Conservation (phyloP, 2,329 filamentous ascomycete species). For the Geosmithia morbida region DNA sequence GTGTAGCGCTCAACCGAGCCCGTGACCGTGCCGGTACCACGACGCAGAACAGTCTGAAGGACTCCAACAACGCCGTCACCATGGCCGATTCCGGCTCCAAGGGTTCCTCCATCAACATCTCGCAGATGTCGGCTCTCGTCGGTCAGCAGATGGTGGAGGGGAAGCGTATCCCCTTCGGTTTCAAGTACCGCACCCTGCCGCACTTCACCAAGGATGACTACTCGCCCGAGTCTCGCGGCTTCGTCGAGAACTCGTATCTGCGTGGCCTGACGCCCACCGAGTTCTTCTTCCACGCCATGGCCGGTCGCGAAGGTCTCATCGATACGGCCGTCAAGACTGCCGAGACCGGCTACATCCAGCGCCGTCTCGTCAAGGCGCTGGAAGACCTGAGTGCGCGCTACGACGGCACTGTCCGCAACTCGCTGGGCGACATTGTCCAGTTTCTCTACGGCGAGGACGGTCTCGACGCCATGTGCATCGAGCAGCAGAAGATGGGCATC, state of each 20-base stretch:
- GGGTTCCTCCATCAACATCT: slow-evolving; percentile 98
- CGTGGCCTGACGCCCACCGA: slow-evolving; percentile 89
- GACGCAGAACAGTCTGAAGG: slow-evolving; percentile 84
- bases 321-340: slow-evolving; percentile 99
- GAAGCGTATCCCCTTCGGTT: slow-evolving; percentile 96
- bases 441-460: slow-evolving; percentile 98
- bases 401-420: slow-evolving; percentile 94
- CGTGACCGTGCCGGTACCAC: slow-evolving; percentile 93
- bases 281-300: slow-evolving; percentile 99
- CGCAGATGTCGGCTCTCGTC: slow-evolving; percentile 96
- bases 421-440: slow-evolving; percentile 87
- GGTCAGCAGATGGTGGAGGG: slow-evolving; percentile 97
- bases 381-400: slow-evolving; percentile 98
- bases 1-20: slow-evolving; percentile 82
- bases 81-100: slow-evolving; percentile 97
- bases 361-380: slow-evolving; percentile 92
- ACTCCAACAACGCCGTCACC: slow-evolving; percentile 89
- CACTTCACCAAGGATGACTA: slow-evolving; percentile 99
- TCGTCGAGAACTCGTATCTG: slow-evolving; percentile 97
- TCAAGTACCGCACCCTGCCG: slow-evolving; percentile 93
- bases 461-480: slow-evolving; percentile 82
- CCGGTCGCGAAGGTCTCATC: slow-evolving; percentile 98
- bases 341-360: slow-evolving; percentile 97
- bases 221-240: slow-evolving; percentile 89
- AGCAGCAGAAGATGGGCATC: slow-evolving; percentile 81